phyloP scores from a whole-genome alignment of 2,329 filamentous ascomycete species.

The Elsinoe arachidis region DNA sequence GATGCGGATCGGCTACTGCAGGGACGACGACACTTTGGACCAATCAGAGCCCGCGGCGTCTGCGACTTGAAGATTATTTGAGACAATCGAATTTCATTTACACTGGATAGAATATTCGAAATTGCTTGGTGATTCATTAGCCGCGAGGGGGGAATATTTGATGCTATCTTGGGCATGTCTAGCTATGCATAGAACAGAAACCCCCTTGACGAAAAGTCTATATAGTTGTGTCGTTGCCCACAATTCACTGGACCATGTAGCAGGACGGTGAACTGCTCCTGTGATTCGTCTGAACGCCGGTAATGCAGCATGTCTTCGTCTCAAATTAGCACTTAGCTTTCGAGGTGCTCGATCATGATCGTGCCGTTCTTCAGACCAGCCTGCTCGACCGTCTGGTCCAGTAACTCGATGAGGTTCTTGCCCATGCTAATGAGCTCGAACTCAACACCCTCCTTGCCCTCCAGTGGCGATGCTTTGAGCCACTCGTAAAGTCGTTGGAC shows the following conservation, averaged over 20 bases:
- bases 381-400: slow-evolving; percentile 65
- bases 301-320: neutral
- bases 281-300: neutral
- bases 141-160: neutral
- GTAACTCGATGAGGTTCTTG: slow-evolving; percentile 67
- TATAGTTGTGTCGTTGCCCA: no score
- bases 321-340: slow-evolving; percentile 19
- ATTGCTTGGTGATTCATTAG: neutral
- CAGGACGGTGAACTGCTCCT: no score
- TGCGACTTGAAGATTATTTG: neutral
- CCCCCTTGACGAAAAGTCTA: no score
- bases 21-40: slow-evolving; percentile 3
- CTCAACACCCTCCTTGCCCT: slow-evolving; percentile 65
- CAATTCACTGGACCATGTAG: no score
- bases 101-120: neutral
- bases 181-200: neutral
- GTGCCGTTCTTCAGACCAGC: slow-evolving; percentile 86
- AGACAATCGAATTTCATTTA: neutral
- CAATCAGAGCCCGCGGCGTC: neutral
- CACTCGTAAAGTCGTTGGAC: slow-evolving; percentile 88
- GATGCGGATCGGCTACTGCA: slow-evolving; percentile 9
- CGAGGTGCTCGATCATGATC: slow-evolving; percentile 79
- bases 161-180: slow-evolving; percentile 7
- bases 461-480: slow-evolving; percentile 80
- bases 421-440: slow-evolving; percentile 90